A percentile compares a stretch with the other conserved stretches of the same genome.
These are phyloP conservation scores for Pseudozyma sp. DNA, from an alignment of 1,284 basidiomycete species.

Conservation along the genomic window DNA sequence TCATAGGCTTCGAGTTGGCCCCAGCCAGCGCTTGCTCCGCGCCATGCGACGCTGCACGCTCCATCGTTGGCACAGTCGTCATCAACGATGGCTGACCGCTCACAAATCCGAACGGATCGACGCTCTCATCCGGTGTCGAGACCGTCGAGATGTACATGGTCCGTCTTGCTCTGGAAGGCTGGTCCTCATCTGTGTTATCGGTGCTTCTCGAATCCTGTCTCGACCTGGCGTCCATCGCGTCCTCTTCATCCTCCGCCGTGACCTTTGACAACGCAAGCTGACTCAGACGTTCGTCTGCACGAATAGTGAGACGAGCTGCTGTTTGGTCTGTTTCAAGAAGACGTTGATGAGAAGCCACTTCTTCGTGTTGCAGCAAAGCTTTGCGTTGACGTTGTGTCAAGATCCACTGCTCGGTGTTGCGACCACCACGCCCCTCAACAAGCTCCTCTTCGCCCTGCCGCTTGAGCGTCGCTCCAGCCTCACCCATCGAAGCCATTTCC, in stretches of 20 bases:
- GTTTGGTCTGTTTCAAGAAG: conserved; percentile 16
- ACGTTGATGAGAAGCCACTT: conserved; percentile 25
- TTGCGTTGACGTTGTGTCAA: conserved; percentile 36
- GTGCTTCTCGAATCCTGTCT: conserved; percentile 41
- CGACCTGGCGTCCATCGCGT: conserved; percentile 7
- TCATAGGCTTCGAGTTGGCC: conserved; percentile 20
- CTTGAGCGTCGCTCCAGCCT: conserved; percentile 19
- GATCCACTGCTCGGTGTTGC: conserved; percentile 48
- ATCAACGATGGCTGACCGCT: conserved; percentile 24
- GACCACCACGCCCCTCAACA: conserved; percentile 12
- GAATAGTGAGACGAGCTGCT: conserved; percentile 27
- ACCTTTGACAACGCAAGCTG: conserved; percentile 3
- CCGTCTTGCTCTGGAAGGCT: conserved; percentile 9
- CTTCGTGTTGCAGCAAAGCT: conserved; percentile 33
- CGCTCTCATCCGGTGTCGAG: conserved; percentile 31
- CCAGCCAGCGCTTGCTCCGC: conserved; percentile 4
- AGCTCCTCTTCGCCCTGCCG: neutral
- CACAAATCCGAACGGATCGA: conserved; percentile 24
- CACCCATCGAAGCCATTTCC: conserved; percentile 14
- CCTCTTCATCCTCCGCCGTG: conserved; percentile 1
- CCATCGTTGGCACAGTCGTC: conserved; percentile 13
- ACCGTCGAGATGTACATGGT: conserved; percentile 42
- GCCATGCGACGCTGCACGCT: conserved; percentile 19
- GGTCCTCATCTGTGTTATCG: conserved; percentile 30
- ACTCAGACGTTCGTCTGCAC: conserved; percentile 29